Evolutionary conservation across 345 rosid species (phyloP), one percentile per base, ranked within the genome.

Genomic region (Gossypium thurberi): DNA sequence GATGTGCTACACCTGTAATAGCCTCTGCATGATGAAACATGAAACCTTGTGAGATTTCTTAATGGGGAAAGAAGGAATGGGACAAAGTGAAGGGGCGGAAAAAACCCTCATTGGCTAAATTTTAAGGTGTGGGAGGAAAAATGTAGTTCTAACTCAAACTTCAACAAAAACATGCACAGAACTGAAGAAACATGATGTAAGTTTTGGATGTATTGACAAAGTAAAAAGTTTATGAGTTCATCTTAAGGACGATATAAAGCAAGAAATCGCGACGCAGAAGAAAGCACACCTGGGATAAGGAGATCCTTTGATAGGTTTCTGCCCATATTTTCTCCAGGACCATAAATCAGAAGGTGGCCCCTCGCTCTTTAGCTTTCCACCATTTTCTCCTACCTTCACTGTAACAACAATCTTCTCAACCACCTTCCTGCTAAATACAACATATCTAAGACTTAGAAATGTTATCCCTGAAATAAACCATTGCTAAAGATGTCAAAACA

Each of bases 291-390:
- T 87, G 42, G 93, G 93, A 78, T 81, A 74, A 76, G 93, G 93
- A 68, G 93, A 89, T 52, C 93, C 93, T 76, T 89, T 89, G 33
- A 89, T 89, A 44, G 93, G 90, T 58, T 89, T 89, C 62, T 89
- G 90, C 43, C 93, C 93, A 72, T 89, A 89, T 74, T 89, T 89
- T 73, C 93, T 89, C 93, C 93, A 89, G 28, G 93, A 89, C 93
- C 93, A 89, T 63, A 78, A 80, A 85, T 89, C 93, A 78, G 84
- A 87, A 81, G 93, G 89, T 0, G 84, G 89, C 25, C 89, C 89
- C 74, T 90, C 90, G 65, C 78, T 82, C 82, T 90, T 88, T 21
- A 80, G 65, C 68, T 83, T 87, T 76, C 85, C 89, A 66, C 43
- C 77, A 65, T 85, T 83, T 73, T 74, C 88, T 40, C 84, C 87